These are phyloP conservation scores for Mycosarcoma mackinlayi DNA, from an alignment of 1,284 basidiomycete genomes.

Conservation along the genomic window DNA sequence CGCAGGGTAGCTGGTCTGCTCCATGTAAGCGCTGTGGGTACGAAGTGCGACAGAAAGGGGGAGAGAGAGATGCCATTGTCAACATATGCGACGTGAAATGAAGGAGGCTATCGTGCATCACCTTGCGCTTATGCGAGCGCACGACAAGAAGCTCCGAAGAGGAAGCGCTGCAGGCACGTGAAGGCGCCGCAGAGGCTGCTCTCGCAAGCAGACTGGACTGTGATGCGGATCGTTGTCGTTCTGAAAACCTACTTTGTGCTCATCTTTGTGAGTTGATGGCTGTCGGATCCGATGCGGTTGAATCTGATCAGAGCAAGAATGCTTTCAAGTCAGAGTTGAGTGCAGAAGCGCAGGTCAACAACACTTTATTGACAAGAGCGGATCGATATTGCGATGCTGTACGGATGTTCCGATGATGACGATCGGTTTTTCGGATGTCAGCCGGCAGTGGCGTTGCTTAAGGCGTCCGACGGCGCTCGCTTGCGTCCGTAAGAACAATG, in stretches of 20 bases:
- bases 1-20: slow-evolving; percentile 36
- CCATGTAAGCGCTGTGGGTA: slow-evolving; percentile 42
- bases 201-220: too few relatives aligned
- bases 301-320: neutral
- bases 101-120: too few relatives aligned
- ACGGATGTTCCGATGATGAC: neutral
- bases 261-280: slow-evolving; percentile 11
- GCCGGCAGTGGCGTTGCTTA: slow-evolving; percentile 3
- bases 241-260: slow-evolving; percentile 43
- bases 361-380: too few relatives aligned
- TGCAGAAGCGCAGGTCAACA: too few relatives aligned
- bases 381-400: too few relatives aligned
- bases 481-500: too few relatives aligned
- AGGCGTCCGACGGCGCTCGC: too few relatives aligned
- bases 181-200: neutral
- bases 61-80: neutral
- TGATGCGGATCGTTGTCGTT: neutral
- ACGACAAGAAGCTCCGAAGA: neutral
- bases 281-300: neutral
- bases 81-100: neutral
- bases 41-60: neutral
- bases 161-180: neutral
- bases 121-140: too few relatives aligned
- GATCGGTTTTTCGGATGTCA: too few relatives aligned
- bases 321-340: too few relatives aligned